Percentiles rank a stretch among this genome's conserved stretches.
phyloP scores from a whole-genome alignment of 495 filamentous ascomycete species.

The Penicillium taxi region DNA sequence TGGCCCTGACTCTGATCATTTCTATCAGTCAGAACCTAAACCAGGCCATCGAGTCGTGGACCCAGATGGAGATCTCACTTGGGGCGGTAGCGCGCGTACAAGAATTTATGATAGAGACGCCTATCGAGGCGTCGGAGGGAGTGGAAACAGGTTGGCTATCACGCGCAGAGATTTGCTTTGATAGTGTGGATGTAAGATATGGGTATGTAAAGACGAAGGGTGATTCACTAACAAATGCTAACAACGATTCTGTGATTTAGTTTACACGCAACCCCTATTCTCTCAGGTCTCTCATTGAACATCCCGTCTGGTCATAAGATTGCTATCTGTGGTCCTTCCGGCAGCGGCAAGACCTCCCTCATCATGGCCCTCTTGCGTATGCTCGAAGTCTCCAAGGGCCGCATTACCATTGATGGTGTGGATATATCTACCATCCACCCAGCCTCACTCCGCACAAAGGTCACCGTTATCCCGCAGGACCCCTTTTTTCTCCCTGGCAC shows the following conservation, averaged over 20 bases:
- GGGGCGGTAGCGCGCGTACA: slow-evolving; percentile 19
- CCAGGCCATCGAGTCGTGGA: slow-evolving; percentile 10
- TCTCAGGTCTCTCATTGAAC: slow-evolving; percentile 13
- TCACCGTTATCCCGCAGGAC: slow-evolving; percentile 44
- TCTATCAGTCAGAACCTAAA: slow-evolving; percentile 8
- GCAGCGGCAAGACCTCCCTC: slow-evolving; percentile 36
- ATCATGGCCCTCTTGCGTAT: slow-evolving; percentile 37
- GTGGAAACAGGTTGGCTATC: not conserved
- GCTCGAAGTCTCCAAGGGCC: slow-evolving; percentile 26
- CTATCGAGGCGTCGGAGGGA: slow-evolving; percentile 5
- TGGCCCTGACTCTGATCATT: slow-evolving; percentile 18
- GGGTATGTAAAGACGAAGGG: slow-evolving; percentile 5
- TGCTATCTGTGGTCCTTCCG: slow-evolving; percentile 15
- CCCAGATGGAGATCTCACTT: slow-evolving; percentile 18
- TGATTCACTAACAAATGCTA: too few species aligned
- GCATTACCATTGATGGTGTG: slow-evolving; percentile 33
- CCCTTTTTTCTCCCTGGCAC: slow-evolving; percentile 28
- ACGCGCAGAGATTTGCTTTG: slow-evolving; percentile 5
- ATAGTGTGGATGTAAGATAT: slow-evolving; percentile 5
- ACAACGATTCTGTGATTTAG: too few species aligned
- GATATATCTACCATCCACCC: slow-evolving; percentile 29
- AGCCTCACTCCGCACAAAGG: slow-evolving; percentile 20
- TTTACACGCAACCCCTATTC: too few species aligned
- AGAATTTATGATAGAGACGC: slow-evolving; percentile 11
- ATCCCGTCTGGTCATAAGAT: slow-evolving; percentile 22